phyloP scores from a whole-genome alignment of 225 moss, liverwort and hornwort species.

The Straminergon stramineum region DNA sequence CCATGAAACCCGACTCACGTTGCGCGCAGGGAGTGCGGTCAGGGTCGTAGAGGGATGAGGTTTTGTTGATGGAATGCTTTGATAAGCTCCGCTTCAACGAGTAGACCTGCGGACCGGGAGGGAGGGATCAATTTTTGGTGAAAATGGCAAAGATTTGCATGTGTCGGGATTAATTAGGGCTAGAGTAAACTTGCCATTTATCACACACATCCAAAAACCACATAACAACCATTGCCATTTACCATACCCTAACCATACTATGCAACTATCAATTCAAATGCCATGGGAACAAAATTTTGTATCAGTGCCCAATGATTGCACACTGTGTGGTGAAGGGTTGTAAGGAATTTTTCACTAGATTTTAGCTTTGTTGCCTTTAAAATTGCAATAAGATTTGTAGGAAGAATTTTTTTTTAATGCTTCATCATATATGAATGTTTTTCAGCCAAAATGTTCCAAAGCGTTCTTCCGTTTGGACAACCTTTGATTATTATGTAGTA shows the following conservation, averaged over 20 bases:
- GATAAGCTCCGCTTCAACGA: neutral
- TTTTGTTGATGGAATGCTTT: neutral
- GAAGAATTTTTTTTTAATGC: neutral
- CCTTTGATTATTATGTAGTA: neutral
- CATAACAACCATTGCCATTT: too few relatives aligned
- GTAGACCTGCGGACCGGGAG: neutral
- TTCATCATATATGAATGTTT: neutral
- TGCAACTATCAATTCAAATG: too few relatives aligned
- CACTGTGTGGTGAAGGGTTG: too few relatives aligned
- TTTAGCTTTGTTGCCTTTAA: too few relatives aligned
- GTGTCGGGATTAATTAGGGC: neutral
- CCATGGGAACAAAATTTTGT: too few relatives aligned
- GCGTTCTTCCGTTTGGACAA: neutral
- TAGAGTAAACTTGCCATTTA: too few relatives aligned
- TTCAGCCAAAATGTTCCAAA: neutral
- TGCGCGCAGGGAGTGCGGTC: neutral
- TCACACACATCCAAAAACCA: too few relatives aligned
- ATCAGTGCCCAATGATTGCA: too few relatives aligned
- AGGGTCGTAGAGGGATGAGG: slow-evolving; percentile 1
- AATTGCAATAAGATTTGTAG: too few relatives aligned
- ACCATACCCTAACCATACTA: too few relatives aligned
- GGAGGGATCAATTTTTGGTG: neutral
- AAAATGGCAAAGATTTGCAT: neutral
- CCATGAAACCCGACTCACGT: neutral
- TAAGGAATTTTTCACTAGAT: too few relatives aligned